phyloP scores from a whole-genome alignment of 331 rosid genomes.

The Dryas integrifolia region DNA sequence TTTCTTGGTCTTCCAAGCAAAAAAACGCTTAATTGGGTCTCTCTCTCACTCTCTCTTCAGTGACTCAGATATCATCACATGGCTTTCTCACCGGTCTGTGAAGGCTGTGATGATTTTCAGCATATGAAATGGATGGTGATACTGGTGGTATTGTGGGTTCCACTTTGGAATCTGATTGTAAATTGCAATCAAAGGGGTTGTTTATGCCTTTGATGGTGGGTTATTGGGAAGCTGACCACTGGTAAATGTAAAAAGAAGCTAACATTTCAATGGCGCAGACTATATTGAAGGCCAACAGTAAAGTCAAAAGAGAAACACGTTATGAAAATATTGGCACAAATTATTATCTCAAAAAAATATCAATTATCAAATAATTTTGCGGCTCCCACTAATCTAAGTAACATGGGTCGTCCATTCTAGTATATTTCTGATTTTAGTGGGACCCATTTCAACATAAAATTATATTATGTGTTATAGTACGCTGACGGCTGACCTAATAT shows the following conservation, averaged over 20 bases:
- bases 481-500: too few relatives aligned
- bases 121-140: not conserved
- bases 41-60: not conserved
- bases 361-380: not conserved
- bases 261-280: conserved; percentile 11
- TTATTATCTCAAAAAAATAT: too few relatives aligned
- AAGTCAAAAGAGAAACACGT: not conserved
- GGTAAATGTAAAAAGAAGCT: not conserved
- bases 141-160: not conserved
- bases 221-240: not conserved
- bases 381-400: not conserved
- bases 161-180: not conserved
- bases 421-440: too few relatives aligned
- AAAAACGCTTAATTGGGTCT: too few relatives aligned
- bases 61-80: not conserved
- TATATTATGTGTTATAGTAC: too few relatives aligned
- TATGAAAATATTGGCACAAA: not conserved
- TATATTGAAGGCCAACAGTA: conserved; percentile 2
- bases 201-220: not conserved
- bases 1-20: not conserved
- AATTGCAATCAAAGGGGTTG: not conserved
- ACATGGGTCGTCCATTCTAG: too few relatives aligned
- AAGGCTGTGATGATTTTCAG: conserved; percentile 1
- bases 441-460: too few relatives aligned
- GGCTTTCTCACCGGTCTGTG: not conserved